phyloP scores from a whole-genome alignment of 106 monocot genomes.

The Gastrodia elata region DNA sequence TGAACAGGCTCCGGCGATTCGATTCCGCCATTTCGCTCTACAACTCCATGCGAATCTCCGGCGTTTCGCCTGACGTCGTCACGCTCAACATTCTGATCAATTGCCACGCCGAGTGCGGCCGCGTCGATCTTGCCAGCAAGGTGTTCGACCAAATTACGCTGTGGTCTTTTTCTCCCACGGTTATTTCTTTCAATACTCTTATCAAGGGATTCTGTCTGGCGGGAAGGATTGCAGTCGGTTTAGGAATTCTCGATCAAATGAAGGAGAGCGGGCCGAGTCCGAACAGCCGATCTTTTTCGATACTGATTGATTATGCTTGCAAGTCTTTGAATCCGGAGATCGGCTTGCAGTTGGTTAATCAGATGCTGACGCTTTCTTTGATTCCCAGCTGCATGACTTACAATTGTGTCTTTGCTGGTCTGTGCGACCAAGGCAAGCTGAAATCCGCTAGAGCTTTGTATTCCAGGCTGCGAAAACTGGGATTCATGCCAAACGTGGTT shows the following conservation, averaged over 20 bases:
- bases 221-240: constrained; percentile 14
- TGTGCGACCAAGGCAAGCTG: constrained; percentile 33
- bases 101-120: constrained; percentile 8
- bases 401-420: constrained; percentile 38
- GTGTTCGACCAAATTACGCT: constrained; percentile 33
- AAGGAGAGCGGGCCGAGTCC: constrained; percentile 27
- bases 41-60: constrained; percentile 10
- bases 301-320: constrained; percentile 28
- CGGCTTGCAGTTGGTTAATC: constrained; percentile 23
- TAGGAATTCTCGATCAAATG: constrained; percentile 21
- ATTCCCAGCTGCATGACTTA: constrained; percentile 18
- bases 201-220: constrained; percentile 29
- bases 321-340: constrained; percentile 13
- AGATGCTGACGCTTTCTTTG: constrained; percentile 22
- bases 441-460: constrained; percentile 19
- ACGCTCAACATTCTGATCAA: constrained; percentile 15
- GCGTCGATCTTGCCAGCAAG: constrained; percentile 16
- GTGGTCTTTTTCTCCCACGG: constrained; percentile 10
- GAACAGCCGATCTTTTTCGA: constrained; percentile 33
- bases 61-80: constrained; percentile 17
- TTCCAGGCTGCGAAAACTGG: constrained; percentile 26
- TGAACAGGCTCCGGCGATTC: constrained; percentile 13
- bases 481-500: constrained; percentile 26
- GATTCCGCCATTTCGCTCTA: constrained; percentile 21
- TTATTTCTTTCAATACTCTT: constrained; percentile 38